These are phyloP conservation scores for Pyricularia grisea DNA, from an alignment of 2,329 filamentous ascomycete species.

Conservation along the genomic window DNA sequence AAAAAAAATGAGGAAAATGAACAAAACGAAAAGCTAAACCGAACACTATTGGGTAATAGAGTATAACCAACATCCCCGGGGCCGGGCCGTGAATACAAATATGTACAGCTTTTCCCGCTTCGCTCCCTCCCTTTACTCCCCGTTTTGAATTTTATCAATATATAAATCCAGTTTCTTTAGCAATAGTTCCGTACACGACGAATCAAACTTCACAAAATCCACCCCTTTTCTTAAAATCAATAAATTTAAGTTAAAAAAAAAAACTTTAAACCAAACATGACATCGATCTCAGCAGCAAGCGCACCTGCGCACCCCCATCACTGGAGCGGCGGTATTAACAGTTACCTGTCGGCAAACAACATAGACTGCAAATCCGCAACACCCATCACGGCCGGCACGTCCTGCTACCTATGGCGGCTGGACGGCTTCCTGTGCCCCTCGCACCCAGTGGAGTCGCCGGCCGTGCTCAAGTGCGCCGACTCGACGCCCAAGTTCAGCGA, in stretches of 20 bases:
- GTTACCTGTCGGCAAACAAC: not conserved
- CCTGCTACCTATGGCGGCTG: not conserved
- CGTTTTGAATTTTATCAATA: no score
- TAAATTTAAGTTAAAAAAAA: not conserved
- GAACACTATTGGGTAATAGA: no score
- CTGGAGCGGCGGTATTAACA: not conserved
- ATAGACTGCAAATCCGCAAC: not conserved
- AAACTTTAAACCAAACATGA: not conserved
- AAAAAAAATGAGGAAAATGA: no score
- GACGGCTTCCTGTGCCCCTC: not conserved
- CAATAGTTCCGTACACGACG: not conserved
- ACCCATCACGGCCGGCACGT: not conserved
- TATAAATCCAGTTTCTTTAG: not conserved
- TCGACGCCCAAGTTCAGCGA: not conserved
- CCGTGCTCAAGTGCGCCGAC: not conserved
- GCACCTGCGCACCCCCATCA: not conserved
- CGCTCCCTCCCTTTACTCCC: not conserved
- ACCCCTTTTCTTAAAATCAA: no score
- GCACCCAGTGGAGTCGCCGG: not conserved
- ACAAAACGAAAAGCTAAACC: no score
- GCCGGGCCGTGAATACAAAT: not conserved
- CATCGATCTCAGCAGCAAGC: not conserved
- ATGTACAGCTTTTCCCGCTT: not conserved
- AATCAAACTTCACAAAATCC: no score
- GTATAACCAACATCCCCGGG: not conserved